These are phyloP conservation scores for Mycena belliarum DNA, from an alignment of 768 basidiomycete species.

Conservation along the genomic window DNA sequence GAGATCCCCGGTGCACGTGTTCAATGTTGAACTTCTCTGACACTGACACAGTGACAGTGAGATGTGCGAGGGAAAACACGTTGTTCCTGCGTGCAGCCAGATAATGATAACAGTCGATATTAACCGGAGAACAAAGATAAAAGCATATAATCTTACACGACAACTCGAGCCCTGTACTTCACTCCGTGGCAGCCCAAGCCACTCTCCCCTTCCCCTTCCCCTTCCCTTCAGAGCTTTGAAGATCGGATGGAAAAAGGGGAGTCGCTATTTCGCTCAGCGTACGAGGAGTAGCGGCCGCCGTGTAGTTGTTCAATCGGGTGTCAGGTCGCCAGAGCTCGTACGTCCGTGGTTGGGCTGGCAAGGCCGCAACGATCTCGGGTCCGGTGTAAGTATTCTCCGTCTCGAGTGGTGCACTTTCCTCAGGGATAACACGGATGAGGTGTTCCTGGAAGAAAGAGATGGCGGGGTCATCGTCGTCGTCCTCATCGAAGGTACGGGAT, in stretches of 20 bases:
- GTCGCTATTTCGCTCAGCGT: not conserved
- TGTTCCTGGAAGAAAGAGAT: not conserved
- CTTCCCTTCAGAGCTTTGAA: not conserved
- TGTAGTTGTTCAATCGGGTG: not conserved
- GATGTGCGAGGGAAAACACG: not conserved
- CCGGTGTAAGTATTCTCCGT: not conserved
- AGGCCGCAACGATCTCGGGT: constrained; percentile 2
- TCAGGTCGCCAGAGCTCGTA: constrained; percentile 4
- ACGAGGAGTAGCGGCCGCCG: not conserved
- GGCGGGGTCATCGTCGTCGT: not conserved
- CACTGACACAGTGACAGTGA: too few species aligned
- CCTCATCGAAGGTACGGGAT: not conserved
- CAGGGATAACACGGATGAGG: not conserved
- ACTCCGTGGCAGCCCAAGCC: not conserved
- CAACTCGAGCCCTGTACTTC: too few species aligned
- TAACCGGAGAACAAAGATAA: not conserved
- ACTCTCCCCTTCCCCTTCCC: not conserved
- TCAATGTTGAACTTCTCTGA: not conserved
- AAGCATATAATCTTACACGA: constrained; percentile 3
- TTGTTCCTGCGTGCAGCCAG: constrained; percentile 6
- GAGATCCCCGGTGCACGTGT: not conserved
- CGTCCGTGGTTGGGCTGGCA: not conserved
- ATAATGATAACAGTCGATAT: not conserved
- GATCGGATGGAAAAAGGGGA: not conserved
- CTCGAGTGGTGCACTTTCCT: not conserved